Conservation (phyloP, 176 grass and related monocot genomes). For the Rhynchospora breviuscula region DNA sequence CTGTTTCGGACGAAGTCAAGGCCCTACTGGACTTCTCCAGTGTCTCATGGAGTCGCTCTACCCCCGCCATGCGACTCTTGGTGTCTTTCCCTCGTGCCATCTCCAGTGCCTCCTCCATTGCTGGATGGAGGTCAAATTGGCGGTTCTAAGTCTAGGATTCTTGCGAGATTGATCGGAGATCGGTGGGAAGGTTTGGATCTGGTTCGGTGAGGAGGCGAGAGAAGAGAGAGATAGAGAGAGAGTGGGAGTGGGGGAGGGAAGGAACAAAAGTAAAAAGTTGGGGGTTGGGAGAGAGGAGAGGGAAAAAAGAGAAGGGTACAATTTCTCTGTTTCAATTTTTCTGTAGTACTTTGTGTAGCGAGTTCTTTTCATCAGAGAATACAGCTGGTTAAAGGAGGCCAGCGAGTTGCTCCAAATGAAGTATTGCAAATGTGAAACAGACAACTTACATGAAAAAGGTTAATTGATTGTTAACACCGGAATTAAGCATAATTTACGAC, state of each 20-base stretch:
- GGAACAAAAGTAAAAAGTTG: conserved; percentile 22
- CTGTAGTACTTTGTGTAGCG: neutral
- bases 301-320: neutral
- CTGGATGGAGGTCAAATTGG: neutral
- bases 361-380: neutral
- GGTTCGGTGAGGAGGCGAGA: conserved; percentile 13
- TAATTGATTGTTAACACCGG: neutral
- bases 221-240: conserved; percentile 24
- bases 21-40: conserved; percentile 54
- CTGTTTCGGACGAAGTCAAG: conserved; percentile 48
- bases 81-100: conserved; percentile 68
- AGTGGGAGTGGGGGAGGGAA: conserved; percentile 31
- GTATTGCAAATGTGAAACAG: neutral
- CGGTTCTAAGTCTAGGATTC: neutral
- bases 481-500: conserved; percentile 1
- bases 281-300: conserved; percentile 13
- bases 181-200: conserved; percentile 11
- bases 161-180: conserved; percentile 1
- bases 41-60: conserved; percentile 69
- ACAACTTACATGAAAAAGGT: neutral
- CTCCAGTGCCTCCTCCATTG: conserved; percentile 84
- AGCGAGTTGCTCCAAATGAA: neutral
- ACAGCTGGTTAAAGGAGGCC: neutral
- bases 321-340: neutral
- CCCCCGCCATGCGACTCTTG: conserved; percentile 70